These are phyloP conservation scores for Arachnomyces sp. DNA, from an alignment of 2,329 filamentous ascomycete genomes.

Conservation along the genomic window DNA sequence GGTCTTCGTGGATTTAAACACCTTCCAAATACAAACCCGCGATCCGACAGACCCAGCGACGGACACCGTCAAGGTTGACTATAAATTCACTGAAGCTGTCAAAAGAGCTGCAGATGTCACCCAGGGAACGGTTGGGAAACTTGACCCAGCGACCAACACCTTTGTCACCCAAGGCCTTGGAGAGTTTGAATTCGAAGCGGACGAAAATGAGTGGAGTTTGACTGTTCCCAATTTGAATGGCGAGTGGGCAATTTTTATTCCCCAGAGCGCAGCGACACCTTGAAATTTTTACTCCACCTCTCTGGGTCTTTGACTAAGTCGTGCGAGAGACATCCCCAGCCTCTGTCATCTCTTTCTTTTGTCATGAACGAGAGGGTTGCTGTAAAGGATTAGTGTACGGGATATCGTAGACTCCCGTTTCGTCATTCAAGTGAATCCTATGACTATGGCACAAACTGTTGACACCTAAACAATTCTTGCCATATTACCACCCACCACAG, in stretches of 20 bases:
- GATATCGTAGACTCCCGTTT: too few relatives aligned
- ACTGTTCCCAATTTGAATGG: constrained; percentile 12
- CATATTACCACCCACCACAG: too few relatives aligned
- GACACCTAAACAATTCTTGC: too few relatives aligned
- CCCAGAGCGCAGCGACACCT: not conserved
- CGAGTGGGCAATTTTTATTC: constrained; percentile 4
- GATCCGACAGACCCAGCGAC: constrained; percentile 3
- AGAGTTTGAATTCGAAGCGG: constrained; percentile 13
- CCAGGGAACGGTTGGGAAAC: constrained; percentile 6
- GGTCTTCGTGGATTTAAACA: constrained; percentile 11
- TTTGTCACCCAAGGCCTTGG: constrained; percentile 10
- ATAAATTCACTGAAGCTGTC: constrained; percentile 10
- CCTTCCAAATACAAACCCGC: constrained; percentile 7
- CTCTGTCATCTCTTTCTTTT: too few relatives aligned
- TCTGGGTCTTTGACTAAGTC: not conserved
- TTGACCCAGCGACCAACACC: constrained; percentile 8
- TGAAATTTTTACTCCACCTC: too few relatives aligned
- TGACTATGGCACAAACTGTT: too few relatives aligned
- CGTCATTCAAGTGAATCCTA: too few relatives aligned
- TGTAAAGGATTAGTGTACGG: too few relatives aligned
- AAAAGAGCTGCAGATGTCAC: constrained; percentile 6
- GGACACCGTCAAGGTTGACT: constrained; percentile 11
- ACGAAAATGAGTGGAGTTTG: constrained; percentile 12
- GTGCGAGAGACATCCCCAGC: constrained; percentile 6
- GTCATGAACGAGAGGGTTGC: too few relatives aligned